Conservation (phyloP, 164 flowering plant genomes). For the Dillenia turbinata region DNA sequence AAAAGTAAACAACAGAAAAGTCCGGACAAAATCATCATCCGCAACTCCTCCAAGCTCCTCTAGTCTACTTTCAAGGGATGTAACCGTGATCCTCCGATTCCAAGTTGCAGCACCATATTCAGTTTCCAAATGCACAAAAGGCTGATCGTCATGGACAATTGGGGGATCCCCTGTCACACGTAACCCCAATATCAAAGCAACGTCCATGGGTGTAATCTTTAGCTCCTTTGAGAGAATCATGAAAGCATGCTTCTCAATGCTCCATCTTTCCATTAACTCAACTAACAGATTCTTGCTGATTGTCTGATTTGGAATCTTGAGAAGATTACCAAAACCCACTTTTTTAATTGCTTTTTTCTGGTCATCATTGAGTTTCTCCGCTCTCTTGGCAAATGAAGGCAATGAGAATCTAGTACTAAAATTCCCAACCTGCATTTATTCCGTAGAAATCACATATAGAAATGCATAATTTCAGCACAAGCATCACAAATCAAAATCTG, state of each 20-base stretch:
- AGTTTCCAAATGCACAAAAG: conserved; percentile 22
- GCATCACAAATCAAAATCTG: too few species aligned
- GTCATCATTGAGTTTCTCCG: conserved; percentile 25
- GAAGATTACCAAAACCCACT: conserved; percentile 32
- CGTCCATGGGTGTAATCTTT: conserved; percentile 21
- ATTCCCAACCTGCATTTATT: conserved; percentile 17
- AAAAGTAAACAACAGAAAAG: conserved; percentile 29
- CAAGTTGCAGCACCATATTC: conserved; percentile 27
- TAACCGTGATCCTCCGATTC: conserved; percentile 26
- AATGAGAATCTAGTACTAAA: conserved; percentile 33
- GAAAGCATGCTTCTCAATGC: conserved; percentile 20
- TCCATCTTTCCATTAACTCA: conserved; percentile 42
- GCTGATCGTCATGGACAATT: conserved; percentile 22
- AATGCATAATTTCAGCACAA: too few species aligned
- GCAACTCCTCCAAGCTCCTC: conserved; percentile 20
- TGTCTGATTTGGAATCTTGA: conserved; percentile 21
- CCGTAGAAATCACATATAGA: neutral
- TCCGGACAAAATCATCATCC: conserved; percentile 34
- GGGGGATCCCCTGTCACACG: conserved; percentile 27
- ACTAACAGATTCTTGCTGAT: conserved; percentile 26
- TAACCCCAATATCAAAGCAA: conserved; percentile 34
- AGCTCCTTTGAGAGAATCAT: conserved; percentile 21
- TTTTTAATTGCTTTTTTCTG: conserved; percentile 25
- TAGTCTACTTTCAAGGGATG: conserved; percentile 27
- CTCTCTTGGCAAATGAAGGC: conserved; percentile 27